phyloP scores from a whole-genome alignment of 2,329 filamentous ascomycete species.

The Ceratocystis colombiana region DNA sequence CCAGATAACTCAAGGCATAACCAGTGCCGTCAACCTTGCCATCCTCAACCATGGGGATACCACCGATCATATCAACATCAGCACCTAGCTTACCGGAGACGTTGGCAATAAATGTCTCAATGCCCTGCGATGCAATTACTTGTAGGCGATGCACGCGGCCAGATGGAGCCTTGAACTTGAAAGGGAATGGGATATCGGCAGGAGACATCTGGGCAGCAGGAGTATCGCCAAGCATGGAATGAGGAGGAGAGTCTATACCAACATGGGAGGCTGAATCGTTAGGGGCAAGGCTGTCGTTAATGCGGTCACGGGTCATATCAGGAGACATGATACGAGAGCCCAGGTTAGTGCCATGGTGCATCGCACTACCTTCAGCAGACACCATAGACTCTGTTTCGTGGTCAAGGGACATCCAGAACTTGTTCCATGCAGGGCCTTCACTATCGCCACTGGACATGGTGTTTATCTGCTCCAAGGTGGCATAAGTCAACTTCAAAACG shows the following conservation, averaged over 20 bases:
- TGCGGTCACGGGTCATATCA: conserved; percentile 59
- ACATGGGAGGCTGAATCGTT: conserved; percentile 92
- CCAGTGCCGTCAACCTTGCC: conserved; percentile 66
- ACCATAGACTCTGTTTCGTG: conserved; percentile 93
- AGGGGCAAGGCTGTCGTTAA: conserved; percentile 74
- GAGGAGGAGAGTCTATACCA: conserved; percentile 66
- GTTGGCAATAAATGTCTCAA: conserved; percentile 64
- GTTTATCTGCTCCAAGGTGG: conserved; percentile 94
- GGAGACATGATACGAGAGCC: conserved; percentile 71
- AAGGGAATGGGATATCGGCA: conserved; percentile 75
- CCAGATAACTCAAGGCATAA: conserved; percentile 88
- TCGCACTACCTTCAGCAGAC: conserved; percentile 67
- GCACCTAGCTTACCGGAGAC: conserved; percentile 76
- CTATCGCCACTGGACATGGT: conserved; percentile 80
- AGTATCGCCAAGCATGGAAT: conserved; percentile 47
- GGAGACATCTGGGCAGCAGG: conserved; percentile 43
- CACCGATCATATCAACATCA: conserved; percentile 76
- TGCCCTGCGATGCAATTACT: conserved; percentile 67
- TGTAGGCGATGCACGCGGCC: conserved; percentile 90
- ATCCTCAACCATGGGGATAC: conserved; percentile 65
- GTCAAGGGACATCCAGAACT: conserved; percentile 96
- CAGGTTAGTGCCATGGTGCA: conserved; percentile 51
- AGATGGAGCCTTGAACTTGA: conserved; percentile 98
- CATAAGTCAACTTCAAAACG: conserved; percentile 95
- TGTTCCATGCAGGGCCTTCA: conserved; percentile 97